phyloP scores from a whole-genome alignment of 352 stramenopile species.

The Pythium pyrilobum region DNA sequence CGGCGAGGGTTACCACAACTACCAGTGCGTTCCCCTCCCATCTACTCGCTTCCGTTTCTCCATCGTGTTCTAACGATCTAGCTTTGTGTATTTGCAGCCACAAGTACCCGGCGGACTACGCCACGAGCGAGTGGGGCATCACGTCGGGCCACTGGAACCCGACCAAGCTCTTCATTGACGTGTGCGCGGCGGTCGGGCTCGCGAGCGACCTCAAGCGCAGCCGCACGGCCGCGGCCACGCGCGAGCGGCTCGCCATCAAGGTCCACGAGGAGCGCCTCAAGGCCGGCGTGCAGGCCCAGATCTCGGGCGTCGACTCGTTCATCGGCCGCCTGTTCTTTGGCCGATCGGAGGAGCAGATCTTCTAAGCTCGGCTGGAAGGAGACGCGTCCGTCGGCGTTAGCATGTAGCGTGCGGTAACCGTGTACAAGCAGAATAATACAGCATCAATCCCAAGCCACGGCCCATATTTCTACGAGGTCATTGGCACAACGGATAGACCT shows the following conservation, averaged over 20 bases:
- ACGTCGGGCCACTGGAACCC: constrained; percentile 96
- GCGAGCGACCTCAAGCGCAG: constrained; percentile 95
- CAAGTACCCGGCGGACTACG: constrained; percentile 99
- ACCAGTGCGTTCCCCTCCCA: constrained; percentile 70
- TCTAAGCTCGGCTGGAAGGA: constrained; percentile 24
- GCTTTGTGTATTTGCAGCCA: constrained; percentile 55
- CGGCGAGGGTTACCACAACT: constrained; percentile 98
- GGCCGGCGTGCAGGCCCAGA: constrained; percentile 32
- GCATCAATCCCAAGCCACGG: too few species aligned
- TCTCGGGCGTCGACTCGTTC: constrained; percentile 55
- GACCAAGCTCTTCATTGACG: constrained; percentile 97
- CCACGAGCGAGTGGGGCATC: constrained; percentile 96
- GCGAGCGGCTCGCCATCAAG: constrained; percentile 64
- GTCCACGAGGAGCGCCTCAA: constrained; percentile 56
- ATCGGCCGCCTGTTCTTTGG: constrained; percentile 73
- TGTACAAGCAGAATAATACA: too few species aligned
- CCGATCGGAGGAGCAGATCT: constrained; percentile 73
- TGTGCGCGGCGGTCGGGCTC: constrained; percentile 88
- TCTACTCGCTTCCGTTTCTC: neutral
- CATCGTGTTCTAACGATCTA: constrained; percentile 3
- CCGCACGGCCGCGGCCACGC: constrained; percentile 68
- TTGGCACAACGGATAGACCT: too few species aligned
- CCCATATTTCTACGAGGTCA: too few species aligned
- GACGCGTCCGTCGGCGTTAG: too few species aligned
- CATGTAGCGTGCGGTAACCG: neutral